These are phyloP conservation scores for Tephrocybe rancida DNA, from an alignment of 768 basidiomycete genomes.

Conservation along the genomic window DNA sequence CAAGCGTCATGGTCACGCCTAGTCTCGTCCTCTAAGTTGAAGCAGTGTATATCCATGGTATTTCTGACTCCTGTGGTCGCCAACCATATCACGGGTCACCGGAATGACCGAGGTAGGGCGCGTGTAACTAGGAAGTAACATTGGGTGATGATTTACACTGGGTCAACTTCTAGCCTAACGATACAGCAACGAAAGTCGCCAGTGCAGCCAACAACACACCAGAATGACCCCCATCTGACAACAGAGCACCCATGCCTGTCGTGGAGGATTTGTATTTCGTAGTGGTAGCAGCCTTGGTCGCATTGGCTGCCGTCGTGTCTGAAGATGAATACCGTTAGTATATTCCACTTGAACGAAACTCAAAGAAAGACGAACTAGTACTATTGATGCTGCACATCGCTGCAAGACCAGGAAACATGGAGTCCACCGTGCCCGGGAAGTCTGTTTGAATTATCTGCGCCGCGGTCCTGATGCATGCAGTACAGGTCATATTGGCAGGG, in stretches of 20 bases:
- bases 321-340: neutral
- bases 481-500: conserved; percentile 13
- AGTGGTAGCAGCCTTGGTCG: neutral
- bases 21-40: too few species aligned
- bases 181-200: conserved; percentile 1
- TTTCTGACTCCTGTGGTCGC: too few species aligned
- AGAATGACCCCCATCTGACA: neutral
- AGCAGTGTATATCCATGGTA: too few species aligned
- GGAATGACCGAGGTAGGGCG: too few species aligned
- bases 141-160: too few species aligned
- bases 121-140: too few species aligned
- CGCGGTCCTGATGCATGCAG: conserved; percentile 7
- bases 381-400: conserved; percentile 4
- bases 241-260: neutral
- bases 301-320: neutral
- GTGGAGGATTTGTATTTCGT: neutral
- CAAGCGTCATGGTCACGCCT: too few species aligned
- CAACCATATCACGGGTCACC: too few species aligned
- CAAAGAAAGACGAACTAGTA: neutral
- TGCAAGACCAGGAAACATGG: conserved; percentile 6
- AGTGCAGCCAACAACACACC: neutral
- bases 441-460: conserved; percentile 9
- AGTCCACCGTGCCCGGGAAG: conserved; percentile 9
- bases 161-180: too few species aligned
- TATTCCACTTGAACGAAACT: too few species aligned